phyloP scores from a whole-genome alignment of 2,329 filamentous ascomycete genomes.

The Magnaporthiopsis rhizophila region DNA sequence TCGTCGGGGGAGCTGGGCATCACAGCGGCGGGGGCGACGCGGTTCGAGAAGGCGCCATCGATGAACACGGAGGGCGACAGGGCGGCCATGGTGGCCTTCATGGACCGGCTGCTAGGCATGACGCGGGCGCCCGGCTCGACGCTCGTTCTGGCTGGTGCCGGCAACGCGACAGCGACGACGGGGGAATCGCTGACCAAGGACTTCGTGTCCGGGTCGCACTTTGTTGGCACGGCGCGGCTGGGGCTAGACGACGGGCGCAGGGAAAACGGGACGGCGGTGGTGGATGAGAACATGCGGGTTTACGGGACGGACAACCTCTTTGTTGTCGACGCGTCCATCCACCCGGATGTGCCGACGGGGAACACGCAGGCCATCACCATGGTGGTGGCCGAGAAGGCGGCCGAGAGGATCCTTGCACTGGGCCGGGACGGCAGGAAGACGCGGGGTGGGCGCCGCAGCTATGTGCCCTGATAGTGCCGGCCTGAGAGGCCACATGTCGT shows the following conservation, averaged over 20 bases:
- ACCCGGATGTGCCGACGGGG: constrained; percentile 59
- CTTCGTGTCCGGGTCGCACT: constrained; percentile 18
- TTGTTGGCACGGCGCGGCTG: constrained; percentile 49
- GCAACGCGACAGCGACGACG: constrained; percentile 9
- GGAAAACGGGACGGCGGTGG: constrained; percentile 47
- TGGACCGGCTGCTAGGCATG: constrained; percentile 20
- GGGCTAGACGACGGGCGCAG: constrained; percentile 46
- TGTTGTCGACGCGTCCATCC: constrained; percentile 60
- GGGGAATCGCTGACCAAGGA: constrained; percentile 11
- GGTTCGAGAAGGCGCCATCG: constrained; percentile 29
- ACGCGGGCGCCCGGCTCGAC: constrained; percentile 18
- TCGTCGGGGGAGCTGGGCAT: constrained; percentile 37
- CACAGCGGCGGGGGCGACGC: constrained; percentile 29
- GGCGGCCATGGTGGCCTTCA: constrained; percentile 19
- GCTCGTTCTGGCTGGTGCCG: constrained; percentile 13
- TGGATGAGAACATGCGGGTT: constrained; percentile 55
- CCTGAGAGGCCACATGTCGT: not conserved
- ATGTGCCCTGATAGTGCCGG: not conserved
- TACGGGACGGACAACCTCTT: constrained; percentile 62
- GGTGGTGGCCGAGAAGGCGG: constrained; percentile 54
- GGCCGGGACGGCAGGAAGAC: not conserved
- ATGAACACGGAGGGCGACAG: constrained; percentile 24
- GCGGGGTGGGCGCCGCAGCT: too few relatives aligned
- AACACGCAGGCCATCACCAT: constrained; percentile 62
- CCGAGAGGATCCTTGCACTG: constrained; percentile 39